Percentiles rank a stretch among this genome's conserved stretches.
phyloP scores from a whole-genome alignment of 2,329 filamentous ascomycete species.

The Penicillium palitans region DNA sequence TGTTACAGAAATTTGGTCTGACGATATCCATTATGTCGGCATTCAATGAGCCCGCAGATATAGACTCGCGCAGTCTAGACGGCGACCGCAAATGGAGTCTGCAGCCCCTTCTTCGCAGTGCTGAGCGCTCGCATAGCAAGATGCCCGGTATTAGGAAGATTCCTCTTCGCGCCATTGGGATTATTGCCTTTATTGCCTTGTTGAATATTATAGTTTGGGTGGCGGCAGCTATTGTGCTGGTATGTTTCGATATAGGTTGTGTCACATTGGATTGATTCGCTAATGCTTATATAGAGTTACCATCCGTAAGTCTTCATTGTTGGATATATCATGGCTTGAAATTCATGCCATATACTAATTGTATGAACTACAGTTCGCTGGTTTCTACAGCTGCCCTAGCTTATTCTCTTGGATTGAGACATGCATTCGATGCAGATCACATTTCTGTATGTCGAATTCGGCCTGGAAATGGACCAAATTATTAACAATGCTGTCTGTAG shows the following conservation, averaged over 20 bases:
- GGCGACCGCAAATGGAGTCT: slow-evolving; percentile 31
- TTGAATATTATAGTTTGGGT: slow-evolving; percentile 61
- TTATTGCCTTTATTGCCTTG: slow-evolving; percentile 55
- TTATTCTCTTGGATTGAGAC: slow-evolving; percentile 84
- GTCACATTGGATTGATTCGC: background rate
- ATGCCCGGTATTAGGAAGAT: slow-evolving; percentile 58
- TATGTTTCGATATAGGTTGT: slow-evolving; percentile 31
- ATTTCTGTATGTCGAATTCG: slow-evolving; percentile 55
- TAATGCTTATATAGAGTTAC: slow-evolving; percentile 32
- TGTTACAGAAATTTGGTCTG: background rate
- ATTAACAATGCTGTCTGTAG: slow-evolving; percentile 43
- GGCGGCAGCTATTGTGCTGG: slow-evolving; percentile 58
- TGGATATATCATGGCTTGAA: rapidly evolving
- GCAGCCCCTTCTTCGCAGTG: slow-evolving; percentile 37
- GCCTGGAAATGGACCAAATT: background rate
- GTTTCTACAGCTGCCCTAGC: slow-evolving; percentile 79
- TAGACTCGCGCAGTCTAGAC: slow-evolving; percentile 11
- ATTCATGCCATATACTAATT: background rate
- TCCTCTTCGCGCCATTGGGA: slow-evolving; percentile 58
- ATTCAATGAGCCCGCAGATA: slow-evolving; percentile 1
- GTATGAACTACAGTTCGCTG: slow-evolving; percentile 52
- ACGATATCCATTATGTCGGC: background rate
- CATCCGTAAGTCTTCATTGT: slow-evolving; percentile 36
- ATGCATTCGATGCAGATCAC: slow-evolving; percentile 98
- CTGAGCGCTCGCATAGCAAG: slow-evolving; percentile 50